Evolutionary conservation across 2,329 filamentous ascomycete species (phyloP).

Genomic region (Fusarium ambrosium): DNA sequence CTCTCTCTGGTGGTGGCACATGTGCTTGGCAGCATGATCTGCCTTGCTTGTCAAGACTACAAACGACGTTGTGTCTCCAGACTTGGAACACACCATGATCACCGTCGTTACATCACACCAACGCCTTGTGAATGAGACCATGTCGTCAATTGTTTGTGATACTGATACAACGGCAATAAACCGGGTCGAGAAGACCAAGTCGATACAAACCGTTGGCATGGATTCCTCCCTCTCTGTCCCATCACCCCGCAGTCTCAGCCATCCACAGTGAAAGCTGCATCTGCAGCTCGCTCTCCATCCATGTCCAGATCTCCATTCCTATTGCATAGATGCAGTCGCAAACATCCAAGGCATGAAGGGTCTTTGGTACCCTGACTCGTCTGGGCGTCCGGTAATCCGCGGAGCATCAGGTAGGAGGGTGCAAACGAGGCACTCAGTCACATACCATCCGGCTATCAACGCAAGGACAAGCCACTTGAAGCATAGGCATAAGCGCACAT

Average conservation of each 20-base stretch:
- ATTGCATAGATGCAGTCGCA: neutral
- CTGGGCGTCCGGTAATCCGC: neutral
- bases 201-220: neutral
- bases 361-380: neutral
- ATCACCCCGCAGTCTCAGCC: neutral
- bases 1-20: neutral
- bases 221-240: neutral
- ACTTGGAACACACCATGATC: neutral
- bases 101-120: neutral
- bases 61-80: neutral
- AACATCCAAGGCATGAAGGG: neutral
- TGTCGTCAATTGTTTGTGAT: neutral
- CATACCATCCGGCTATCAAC: neutral
- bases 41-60: neutral
- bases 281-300: neutral
- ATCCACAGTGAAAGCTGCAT: neutral
- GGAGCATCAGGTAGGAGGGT: neutral
- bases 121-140: neutral
- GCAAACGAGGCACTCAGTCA: neutral
- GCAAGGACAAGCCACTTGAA: neutral
- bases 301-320: neutral
- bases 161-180: neutral
- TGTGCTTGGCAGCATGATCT: neutral
- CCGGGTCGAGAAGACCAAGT: neutral
- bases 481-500: neutral